Percentiles rank a stretch among this genome's conserved stretches.
These are phyloP conservation scores for Globisporangium perplexum DNA, from an alignment of 352 stramenopile genomes.

Conservation along the genomic window DNA sequence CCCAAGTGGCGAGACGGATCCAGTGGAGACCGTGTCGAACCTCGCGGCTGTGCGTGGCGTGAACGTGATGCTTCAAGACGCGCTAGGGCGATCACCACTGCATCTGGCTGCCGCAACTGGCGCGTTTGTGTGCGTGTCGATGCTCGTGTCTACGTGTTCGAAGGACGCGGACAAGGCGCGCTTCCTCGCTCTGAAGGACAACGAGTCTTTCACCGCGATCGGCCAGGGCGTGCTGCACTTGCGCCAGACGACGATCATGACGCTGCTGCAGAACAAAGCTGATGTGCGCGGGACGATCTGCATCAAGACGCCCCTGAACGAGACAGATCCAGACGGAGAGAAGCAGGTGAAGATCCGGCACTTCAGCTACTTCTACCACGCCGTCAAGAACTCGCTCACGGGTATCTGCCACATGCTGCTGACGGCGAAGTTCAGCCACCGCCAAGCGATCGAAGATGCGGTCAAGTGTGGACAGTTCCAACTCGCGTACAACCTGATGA, in stretches of 20 bases:
- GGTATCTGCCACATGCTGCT: conserved; percentile 78
- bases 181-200: conserved; percentile 33
- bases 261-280: conserved; percentile 55
- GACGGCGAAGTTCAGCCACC: conserved; percentile 61
- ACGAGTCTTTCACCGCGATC: conserved; percentile 45
- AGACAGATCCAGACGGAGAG: conserved; percentile 2
- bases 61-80: conserved; percentile 30
- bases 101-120: conserved; percentile 68
- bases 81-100: conserved; percentile 47
- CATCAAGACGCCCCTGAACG: conserved; percentile 12
- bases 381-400: conserved; percentile 58
- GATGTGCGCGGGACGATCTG: conserved; percentile 45
- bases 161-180: conserved; percentile 18
- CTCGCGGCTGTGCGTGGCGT: conserved; percentile 43
- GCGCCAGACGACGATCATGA: conserved; percentile 73
- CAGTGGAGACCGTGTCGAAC: conserved; percentile 74
- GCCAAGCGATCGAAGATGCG: conserved; percentile 71
- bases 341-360: conserved; percentile 19
- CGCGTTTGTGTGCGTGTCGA: conserved; percentile 67
- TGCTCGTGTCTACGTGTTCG: conserved; percentile 34
- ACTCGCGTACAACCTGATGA: conserved; percentile 62
- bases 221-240: conserved; percentile 49
- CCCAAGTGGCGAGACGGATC: conserved; percentile 41
- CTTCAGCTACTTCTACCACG: conserved; percentile 72
- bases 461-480: conserved; percentile 67